Evolutionary conservation across 2,329 filamentous ascomycete genomes (phyloP), one percentile per base, ranked within the genome.

Genomic region (Clonostachys byssicola): DNA sequence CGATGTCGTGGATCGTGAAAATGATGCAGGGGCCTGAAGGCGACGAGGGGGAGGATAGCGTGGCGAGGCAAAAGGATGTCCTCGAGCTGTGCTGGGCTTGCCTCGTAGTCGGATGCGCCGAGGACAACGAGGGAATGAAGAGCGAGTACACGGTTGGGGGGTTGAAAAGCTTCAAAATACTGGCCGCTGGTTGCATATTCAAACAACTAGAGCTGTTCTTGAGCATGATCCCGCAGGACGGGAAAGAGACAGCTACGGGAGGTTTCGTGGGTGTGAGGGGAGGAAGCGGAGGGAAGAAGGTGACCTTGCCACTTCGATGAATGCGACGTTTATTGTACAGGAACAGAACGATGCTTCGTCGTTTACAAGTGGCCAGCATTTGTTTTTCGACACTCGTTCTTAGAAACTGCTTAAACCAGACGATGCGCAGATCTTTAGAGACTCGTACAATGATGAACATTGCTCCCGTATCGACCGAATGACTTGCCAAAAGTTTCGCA

Each of bases 1-100:
- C 76, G 40, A 62, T 71, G 13, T 58, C 63, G 3, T 74, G 66
- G 63, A 63, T 70, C 10, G 63, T 66, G 17, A 59, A 60, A 6
- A 55, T 69, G 41, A 67, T 72, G 45, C 61, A 62, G 2, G 42
- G 49, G 3, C 34, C 34, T 3, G 9, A 16, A n/a, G 23, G 20
- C 33, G 33, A 42, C 3, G 14, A 36, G 7, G 30, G 16, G 12
- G 42, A 23, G 13, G 23, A 33, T 44, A 42, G 12, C 44, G 17
- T 17, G 42, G n/a, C 12, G 18, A 34, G 36, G 59, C 65, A 13
- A 30, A 55, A 61, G 45, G 55, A 60, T 6, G 62, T 55, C 4
- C 40, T 70, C 12, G 64, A 64, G 44, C 53, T 66, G 6, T 62
- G 60, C 16, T 66, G 60, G 55, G 65, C 65, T 3, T 70, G 66